Evolutionary conservation across 1,139 yeast species (phyloP).

Genomic region (Debaryomyces coudertii): DNA sequence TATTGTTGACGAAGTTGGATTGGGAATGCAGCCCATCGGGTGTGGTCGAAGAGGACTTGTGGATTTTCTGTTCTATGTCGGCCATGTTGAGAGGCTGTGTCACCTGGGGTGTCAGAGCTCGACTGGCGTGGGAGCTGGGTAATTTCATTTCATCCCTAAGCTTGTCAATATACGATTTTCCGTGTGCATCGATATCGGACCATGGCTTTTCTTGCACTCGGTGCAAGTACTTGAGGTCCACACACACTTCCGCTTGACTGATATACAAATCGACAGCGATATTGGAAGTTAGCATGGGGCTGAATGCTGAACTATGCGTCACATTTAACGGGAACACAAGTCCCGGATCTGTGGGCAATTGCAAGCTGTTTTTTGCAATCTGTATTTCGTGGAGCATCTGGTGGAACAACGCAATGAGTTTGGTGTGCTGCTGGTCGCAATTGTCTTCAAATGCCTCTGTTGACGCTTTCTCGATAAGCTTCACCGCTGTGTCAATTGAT

Average conservation of each 20-base stretch:
- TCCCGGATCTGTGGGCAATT: conserved; percentile 46
- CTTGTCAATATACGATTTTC: conserved; percentile 44
- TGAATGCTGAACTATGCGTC: conserved; percentile 29
- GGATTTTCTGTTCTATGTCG: conserved; percentile 24
- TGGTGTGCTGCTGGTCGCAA: conserved; percentile 21
- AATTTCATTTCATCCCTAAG: conserved; percentile 47
- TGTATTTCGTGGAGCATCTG: conserved; percentile 32
- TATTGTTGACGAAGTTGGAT: conserved; percentile 24
- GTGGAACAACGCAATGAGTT: conserved; percentile 29
- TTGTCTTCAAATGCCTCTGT: conserved; percentile 11
- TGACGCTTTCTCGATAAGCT: conserved; percentile 25
- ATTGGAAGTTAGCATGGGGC: conserved; percentile 36
- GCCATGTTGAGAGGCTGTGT: conserved; percentile 22
- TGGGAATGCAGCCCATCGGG: conserved; percentile 7
- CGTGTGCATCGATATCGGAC: conserved; percentile 40
- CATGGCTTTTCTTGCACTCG: conserved; percentile 46
- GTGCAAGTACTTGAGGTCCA: conserved; percentile 45
- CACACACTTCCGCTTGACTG: conserved; percentile 49
- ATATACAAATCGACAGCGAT: conserved; percentile 45
- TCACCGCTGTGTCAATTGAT: conserved; percentile 36
- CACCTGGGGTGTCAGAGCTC: conserved; percentile 13
- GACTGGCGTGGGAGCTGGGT: conserved; percentile 20
- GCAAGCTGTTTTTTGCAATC: conserved; percentile 40
- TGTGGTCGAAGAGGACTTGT: not conserved
- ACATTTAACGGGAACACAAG: conserved; percentile 46